These are phyloP conservation scores for Lathyrus tuberosus DNA, from an alignment of 306 rosid genomes.

Conservation along the genomic window DNA sequence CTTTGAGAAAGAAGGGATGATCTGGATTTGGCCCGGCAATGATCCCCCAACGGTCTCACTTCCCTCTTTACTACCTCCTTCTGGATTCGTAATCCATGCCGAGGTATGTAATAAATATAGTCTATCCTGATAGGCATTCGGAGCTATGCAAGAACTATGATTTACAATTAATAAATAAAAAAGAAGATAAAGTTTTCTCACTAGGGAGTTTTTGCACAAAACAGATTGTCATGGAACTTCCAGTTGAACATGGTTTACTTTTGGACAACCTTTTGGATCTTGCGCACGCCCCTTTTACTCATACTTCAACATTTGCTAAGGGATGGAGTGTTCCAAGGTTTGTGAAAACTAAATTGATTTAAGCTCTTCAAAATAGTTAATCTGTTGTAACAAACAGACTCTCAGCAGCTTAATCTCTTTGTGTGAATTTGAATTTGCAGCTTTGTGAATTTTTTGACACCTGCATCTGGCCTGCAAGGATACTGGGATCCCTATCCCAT, in stretches of 20 bases:
- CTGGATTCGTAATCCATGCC: slow-evolving; percentile 87
- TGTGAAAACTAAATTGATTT: slow-evolving; percentile 17
- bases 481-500: slow-evolving; percentile 98
- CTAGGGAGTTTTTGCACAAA: slow-evolving; percentile 24
- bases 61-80: slow-evolving; percentile 89
- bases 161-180: slow-evolving; percentile 9
- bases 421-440: slow-evolving; percentile 59
- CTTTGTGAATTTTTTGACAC: slow-evolving; percentile 89
- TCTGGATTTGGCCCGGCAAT: slow-evolving; percentile 99
- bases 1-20: slow-evolving; percentile 90
- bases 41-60: slow-evolving; percentile 73
- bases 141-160: slow-evolving; percentile 19
- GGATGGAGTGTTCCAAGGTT: slow-evolving; percentile 99
- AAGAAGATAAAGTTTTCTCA: slow-evolving; percentile 28
- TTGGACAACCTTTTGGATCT: slow-evolving; percentile 98
- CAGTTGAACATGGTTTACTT: slow-evolving; percentile 91
- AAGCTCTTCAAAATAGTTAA: background rate
- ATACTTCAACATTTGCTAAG: slow-evolving; percentile 96
- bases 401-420: slow-evolving; percentile 2
- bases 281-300: slow-evolving; percentile 98
- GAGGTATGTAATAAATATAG: slow-evolving; percentile 55
- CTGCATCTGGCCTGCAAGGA: slow-evolving; percentile 87
- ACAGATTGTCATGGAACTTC: slow-evolving; percentile 91
- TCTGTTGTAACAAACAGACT: slow-evolving; percentile 3
- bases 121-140: slow-evolving; percentile 9